Evolutionary conservation across 176 grass and related monocot species (phyloP).

Genomic region (Avena eriantha): DNA sequence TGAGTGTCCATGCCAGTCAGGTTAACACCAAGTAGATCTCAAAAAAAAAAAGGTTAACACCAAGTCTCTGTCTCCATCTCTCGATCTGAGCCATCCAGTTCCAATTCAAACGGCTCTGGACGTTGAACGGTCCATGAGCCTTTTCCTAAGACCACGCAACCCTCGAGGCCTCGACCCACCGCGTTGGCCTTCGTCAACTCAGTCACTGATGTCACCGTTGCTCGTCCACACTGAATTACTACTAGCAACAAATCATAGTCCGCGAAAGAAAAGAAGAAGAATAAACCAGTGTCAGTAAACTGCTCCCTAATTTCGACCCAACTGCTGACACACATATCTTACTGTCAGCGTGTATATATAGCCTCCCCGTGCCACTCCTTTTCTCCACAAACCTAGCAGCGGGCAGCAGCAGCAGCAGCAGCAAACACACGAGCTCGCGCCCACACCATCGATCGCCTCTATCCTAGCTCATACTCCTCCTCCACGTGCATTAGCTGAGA

Average conservation of each 20-base stretch:
- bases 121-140: background rate
- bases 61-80: background rate
- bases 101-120: background rate
- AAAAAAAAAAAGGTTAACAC: too few relatives aligned
- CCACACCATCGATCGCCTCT: background rate
- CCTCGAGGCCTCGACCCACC: background rate
- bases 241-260: background rate
- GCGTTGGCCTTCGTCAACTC: conserved; percentile 15
- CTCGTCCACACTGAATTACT: conserved; percentile 15
- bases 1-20: too few relatives aligned
- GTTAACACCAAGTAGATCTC: too few relatives aligned
- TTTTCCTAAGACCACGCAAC: too few relatives aligned
- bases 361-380: background rate
- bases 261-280: background rate
- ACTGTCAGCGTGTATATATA: conserved; percentile 33
- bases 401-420: background rate
- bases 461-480: background rate
- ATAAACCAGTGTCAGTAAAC: conserved; percentile 12
- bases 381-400: background rate
- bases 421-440: background rate
- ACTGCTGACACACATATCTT: background rate
- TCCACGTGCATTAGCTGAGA: background rate
- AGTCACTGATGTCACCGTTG: background rate
- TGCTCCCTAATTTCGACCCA: conserved; percentile 40
- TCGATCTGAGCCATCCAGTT: background rate